These are phyloP conservation scores for Lentinula lateritia DNA, from an alignment of 768 basidiomycete genomes.

Conservation along the genomic window DNA sequence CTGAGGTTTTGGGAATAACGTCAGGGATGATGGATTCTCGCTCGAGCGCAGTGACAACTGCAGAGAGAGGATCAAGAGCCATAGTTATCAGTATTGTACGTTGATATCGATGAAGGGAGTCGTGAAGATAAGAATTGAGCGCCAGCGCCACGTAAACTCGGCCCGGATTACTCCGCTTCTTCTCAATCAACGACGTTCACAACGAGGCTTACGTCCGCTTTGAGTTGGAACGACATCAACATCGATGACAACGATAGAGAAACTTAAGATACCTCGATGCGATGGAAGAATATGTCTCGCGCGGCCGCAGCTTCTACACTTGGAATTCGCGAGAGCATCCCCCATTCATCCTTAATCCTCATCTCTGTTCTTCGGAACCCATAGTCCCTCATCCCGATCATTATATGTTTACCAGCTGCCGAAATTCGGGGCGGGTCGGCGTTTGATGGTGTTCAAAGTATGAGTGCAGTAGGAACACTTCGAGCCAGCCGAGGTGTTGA, in stretches of 20 bases:
- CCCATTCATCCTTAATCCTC: constrained; percentile 25
- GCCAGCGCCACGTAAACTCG: too few relatives aligned
- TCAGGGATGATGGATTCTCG: constrained; percentile 39
- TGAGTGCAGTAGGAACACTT: constrained; percentile 70
- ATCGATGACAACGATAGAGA: too few relatives aligned
- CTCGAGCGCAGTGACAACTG: constrained; percentile 28
- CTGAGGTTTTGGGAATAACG: constrained; percentile 27
- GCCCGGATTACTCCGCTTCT: too few relatives aligned
- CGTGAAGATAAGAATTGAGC: too few relatives aligned
- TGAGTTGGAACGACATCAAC: too few relatives aligned
- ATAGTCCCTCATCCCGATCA: constrained; percentile 41
- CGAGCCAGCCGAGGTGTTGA: constrained; percentile 66
- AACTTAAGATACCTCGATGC: too few relatives aligned
- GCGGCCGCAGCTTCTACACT: too few relatives aligned
- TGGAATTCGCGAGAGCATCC: too few relatives aligned
- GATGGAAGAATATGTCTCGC: too few relatives aligned
- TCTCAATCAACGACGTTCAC: too few relatives aligned
- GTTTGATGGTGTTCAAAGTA: constrained; percentile 59
- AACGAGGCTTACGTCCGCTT: too few relatives aligned
- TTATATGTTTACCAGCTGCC: constrained; percentile 71
- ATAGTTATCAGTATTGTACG: neutral
- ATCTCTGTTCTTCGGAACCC: constrained; percentile 71
- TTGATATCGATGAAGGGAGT: neutral
- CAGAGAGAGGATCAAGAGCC: constrained; percentile 24
- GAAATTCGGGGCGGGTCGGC: constrained; percentile 54